Evolutionary conservation across 495 filamentous ascomycete genomes (phyloP).

Genomic region (Aspergillus bridgeri): DNA sequence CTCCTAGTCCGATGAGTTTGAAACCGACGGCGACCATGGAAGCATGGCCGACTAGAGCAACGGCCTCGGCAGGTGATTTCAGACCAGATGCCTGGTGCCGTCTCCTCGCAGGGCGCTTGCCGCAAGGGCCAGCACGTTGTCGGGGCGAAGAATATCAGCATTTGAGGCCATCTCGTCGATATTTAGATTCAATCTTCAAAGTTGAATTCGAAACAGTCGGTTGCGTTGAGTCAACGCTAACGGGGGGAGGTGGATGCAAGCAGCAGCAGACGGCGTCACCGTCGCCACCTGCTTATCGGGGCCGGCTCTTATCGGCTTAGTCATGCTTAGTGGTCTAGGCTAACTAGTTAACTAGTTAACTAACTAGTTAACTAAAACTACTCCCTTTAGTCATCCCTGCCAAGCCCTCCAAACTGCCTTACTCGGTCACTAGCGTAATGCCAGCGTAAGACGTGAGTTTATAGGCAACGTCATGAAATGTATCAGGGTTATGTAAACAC

Average conservation of each 20-base stretch:
- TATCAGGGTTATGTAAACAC: no score
- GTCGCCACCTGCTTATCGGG: not conserved
- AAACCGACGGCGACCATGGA: slow-evolving; percentile 80
- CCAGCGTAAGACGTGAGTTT: no score
- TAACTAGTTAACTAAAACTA: no score
- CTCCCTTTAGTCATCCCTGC: no score
- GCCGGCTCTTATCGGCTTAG: not conserved
- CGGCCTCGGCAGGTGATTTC: slow-evolving; percentile 75
- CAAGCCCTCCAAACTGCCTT: no score
- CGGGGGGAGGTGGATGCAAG: not conserved
- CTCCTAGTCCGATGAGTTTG: slow-evolving; percentile 74
- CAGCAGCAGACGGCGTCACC: not conserved
- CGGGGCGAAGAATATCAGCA: slow-evolving; percentile 20
- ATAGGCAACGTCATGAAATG: no score
- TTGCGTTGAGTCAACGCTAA: not conserved
- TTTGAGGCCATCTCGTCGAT: slow-evolving; percentile 24
- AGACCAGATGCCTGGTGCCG: slow-evolving; percentile 51
- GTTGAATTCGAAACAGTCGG: not conserved
- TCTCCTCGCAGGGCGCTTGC: slow-evolving; percentile 29
- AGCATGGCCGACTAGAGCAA: slow-evolving; percentile 81
- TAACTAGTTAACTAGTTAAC: no score
- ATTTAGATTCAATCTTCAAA: not conserved
- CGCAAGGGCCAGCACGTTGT: slow-evolving; percentile 36
- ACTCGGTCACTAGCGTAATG: no score
- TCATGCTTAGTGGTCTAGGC: not conserved